phyloP scores from a whole-genome alignment of 1,139 yeast species.

The Neolecta irregularis region DNA sequence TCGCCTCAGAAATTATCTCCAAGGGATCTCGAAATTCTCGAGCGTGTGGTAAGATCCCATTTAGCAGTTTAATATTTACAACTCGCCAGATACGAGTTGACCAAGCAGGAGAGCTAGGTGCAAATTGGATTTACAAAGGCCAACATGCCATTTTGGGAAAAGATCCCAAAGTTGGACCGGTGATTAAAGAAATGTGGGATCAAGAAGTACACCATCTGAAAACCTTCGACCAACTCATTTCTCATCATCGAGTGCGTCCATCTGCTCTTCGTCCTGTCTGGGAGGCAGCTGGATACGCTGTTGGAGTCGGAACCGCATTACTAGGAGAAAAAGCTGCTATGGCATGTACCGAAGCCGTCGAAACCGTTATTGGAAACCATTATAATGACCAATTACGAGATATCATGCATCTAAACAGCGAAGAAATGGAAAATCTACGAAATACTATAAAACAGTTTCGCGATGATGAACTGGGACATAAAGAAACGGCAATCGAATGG shows the following conservation, averaged over 20 bases:
- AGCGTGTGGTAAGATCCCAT: no score
- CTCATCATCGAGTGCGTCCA: constrained; percentile 71
- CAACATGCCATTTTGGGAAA: constrained; percentile 64
- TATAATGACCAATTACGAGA: constrained; percentile 80
- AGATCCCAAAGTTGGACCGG: constrained; percentile 47
- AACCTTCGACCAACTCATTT: constrained; percentile 66
- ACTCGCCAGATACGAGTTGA: no score
- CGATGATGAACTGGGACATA: constrained; percentile 90
- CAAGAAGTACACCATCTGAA: constrained; percentile 84
- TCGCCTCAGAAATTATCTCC: no score
- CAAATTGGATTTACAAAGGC: constrained; percentile 82
- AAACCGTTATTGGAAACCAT: constrained; percentile 93
- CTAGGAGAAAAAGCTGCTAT: constrained; percentile 91
- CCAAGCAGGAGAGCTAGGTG: constrained; percentile 98
- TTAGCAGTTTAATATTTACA: no score
- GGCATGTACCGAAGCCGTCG: constrained; percentile 99
- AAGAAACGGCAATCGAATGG: constrained; percentile 71
- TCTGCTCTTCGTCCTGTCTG: constrained; percentile 81
- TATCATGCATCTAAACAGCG: constrained; percentile 41
- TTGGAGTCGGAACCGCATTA: constrained; percentile 78
- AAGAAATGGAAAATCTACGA: constrained; percentile 46
- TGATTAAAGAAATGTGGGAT: constrained; percentile 93
- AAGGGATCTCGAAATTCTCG: no score
- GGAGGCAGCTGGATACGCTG: constrained; percentile 76
- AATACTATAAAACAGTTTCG: constrained; percentile 59